Evolutionary conservation across 257 asterid genomes (phyloP), one percentile per base, ranked within the genome.

Genomic region (Anisodus tanguticus): DNA sequence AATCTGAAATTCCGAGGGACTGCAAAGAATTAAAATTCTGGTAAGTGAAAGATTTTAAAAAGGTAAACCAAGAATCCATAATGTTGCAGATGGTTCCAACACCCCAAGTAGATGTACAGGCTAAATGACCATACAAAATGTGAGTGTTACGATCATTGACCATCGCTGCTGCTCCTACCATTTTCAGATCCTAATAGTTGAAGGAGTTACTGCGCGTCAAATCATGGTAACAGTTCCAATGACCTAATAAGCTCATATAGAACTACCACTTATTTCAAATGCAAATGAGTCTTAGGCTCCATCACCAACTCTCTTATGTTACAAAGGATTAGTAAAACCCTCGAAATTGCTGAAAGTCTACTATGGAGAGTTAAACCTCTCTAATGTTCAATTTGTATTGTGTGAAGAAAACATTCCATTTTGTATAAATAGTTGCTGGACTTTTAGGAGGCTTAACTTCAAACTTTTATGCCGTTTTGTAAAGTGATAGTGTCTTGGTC

Each of bases 1-100:
- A 91, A 87, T 82, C 93, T 88, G 82, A 91, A 91, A 85, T 91
- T 91, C 57, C 93, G 84, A 91, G 93, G 93, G 86, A 91, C 93
- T 89, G 89, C 87, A 85, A 82, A 67, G 79, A 79, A 84, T 10
- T 26, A 72, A 80, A 49, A 87, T 4, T 37, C 2, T 70, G 81
- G 64, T 76, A 76, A 76, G 64, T 86, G 63, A 89, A 85, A 72
- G 81, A 87, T 79, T 15, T 85, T 76, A 79, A 72, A 64, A 16
- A 35, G 31, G 49, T 3, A 60, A 68, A 78, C 45, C 9, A 19
- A 19, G 47, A 76, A 76, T 17, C 13, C 57, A 58, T 43, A 70
- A 74, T 6, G 59, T 67, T 45, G 74, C 19, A 51, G 83, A 47
- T 45, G 58, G 9, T 54, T 41, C 41, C 37, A 76, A 76, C 81